phyloP scores from a whole-genome alignment of 768 basidiomycete genomes.

The Leccinellum albellum region DNA sequence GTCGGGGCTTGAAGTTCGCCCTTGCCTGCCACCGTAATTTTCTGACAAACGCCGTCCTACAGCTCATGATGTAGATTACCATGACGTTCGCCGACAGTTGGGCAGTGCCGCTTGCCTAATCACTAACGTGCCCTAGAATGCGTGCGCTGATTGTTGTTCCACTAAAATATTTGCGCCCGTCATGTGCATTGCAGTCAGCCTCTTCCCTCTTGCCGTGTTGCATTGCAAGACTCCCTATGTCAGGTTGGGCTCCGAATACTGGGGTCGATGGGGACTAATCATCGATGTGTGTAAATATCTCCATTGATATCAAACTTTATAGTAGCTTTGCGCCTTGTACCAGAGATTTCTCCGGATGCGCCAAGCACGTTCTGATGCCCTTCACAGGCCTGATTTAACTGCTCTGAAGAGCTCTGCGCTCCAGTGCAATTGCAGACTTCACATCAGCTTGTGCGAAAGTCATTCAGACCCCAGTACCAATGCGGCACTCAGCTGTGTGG shows the following conservation, averaged over 20 bases:
- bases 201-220: neutral
- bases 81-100: conserved; percentile 84
- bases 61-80: conserved; percentile 98
- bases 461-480: neutral
- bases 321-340: conserved; percentile 5
- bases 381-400: conserved; percentile 7
- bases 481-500: conserved; percentile 3
- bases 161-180: conserved; percentile 2
- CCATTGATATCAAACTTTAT: conserved; percentile 17
- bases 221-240: conserved; percentile 9
- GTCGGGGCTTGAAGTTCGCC: conserved; percentile 6
- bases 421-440: neutral
- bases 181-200: conserved; percentile 3
- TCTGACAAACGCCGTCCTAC: conserved; percentile 16
- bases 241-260: conserved; percentile 7
- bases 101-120: conserved; percentile 73
- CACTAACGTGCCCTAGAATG: conserved; percentile 30
- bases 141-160: conserved; percentile 3
- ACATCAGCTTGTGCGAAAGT: conserved; percentile 10
- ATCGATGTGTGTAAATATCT: conserved; percentile 16
- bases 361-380: conserved; percentile 10
- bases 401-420: neutral
- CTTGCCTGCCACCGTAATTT: neutral
- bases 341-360: neutral
- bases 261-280: conserved; percentile 10